A percentile compares a stretch with the other conserved stretches of the same genome.
These are phyloP conservation scores for Calonectria honghensis DNA, from an alignment of 2,329 filamentous ascomycete species.

Conservation along the genomic window DNA sequence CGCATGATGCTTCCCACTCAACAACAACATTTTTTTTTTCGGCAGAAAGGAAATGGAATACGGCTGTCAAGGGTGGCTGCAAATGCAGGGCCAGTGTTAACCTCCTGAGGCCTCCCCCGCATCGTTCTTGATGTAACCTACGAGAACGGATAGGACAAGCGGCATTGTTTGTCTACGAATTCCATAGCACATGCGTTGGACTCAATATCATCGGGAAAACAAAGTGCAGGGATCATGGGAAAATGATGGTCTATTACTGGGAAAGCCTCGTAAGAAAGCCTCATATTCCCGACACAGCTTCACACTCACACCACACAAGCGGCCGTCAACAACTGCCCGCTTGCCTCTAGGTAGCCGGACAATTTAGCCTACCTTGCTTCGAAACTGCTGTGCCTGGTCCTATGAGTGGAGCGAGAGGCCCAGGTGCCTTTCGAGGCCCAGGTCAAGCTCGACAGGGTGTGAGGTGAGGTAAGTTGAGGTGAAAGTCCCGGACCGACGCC, in stretches of 20 bases:
- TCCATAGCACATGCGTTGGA: constrained; percentile 3
- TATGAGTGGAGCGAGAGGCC: constrained; percentile 40
- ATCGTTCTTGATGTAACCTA: constrained; percentile 27
- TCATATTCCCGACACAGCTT: background rate
- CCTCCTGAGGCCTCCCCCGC: constrained; percentile 30
- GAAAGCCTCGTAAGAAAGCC: constrained; percentile 18
- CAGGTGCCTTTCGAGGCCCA: constrained; percentile 32
- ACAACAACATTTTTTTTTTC: constrained; percentile 11
- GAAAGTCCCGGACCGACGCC: constrained; percentile 36
- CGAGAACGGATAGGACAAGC: constrained; percentile 12
- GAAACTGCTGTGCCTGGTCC: background rate
- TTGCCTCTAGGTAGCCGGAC: constrained; percentile 21
- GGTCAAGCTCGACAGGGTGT: constrained; percentile 3
- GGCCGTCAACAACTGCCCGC: constrained; percentile 29
- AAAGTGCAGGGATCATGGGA: background rate
- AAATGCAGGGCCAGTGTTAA: constrained; percentile 15
- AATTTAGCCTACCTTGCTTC: constrained; percentile 2
- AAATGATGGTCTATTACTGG: constrained; percentile 14
- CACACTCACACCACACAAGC: constrained; percentile 17
- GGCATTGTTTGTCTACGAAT: constrained; percentile 21
- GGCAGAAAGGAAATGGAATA: background rate
- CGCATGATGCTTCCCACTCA: background rate
- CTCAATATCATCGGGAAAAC: background rate
- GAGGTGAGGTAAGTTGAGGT: constrained; percentile 41
- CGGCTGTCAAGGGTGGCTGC: constrained; percentile 11